Evolutionary conservation across 202 grass and related monocot genomes (phyloP).

Genomic region (Dendrocalamus latiflorus): DNA sequence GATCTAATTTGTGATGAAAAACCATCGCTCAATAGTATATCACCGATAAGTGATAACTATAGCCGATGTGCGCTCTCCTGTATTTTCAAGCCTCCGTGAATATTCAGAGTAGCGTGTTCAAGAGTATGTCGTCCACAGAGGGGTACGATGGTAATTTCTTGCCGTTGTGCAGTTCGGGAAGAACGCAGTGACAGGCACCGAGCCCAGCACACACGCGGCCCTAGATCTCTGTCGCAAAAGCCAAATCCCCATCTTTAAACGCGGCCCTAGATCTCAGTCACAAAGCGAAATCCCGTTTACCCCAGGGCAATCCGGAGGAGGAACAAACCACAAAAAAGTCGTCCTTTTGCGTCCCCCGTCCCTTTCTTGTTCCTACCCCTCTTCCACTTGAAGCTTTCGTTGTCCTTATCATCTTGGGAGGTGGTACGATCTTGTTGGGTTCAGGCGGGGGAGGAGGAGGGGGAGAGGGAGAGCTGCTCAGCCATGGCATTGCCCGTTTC

Average conservation of each 20-base stretch:
- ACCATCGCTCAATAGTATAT: too few species aligned
- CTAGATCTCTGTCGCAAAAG: neutral
- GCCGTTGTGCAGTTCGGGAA: constrained; percentile 13
- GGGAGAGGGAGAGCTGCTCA: neutral
- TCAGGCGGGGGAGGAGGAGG: neutral
- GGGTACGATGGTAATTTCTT: neutral
- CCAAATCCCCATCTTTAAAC: constrained; percentile 18
- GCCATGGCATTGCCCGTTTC: constrained; percentile 51
- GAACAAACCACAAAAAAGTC: neutral
- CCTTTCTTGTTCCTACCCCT: constrained; percentile 3
- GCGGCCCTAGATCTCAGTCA: too few species aligned
- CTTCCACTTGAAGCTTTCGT: constrained; percentile 5
- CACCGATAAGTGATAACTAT: too few species aligned
- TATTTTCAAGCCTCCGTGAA: too few species aligned
- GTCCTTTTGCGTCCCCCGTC: neutral
- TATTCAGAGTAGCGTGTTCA: too few species aligned
- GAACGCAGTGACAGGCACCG: neutral
- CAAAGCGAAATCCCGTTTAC: constrained; percentile 8
- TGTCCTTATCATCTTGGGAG: constrained; percentile 4
- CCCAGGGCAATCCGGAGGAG: neutral
- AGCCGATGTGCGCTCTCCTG: too few species aligned
- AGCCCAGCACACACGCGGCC: neutral
- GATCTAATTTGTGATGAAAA: too few species aligned
- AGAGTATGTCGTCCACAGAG: too few species aligned
- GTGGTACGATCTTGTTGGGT: constrained; percentile 21